Percentiles rank a stretch among this genome's conserved stretches.
phyloP scores from a whole-genome alignment of 352 stramenopile genomes.

The Globisporangium canariense region DNA sequence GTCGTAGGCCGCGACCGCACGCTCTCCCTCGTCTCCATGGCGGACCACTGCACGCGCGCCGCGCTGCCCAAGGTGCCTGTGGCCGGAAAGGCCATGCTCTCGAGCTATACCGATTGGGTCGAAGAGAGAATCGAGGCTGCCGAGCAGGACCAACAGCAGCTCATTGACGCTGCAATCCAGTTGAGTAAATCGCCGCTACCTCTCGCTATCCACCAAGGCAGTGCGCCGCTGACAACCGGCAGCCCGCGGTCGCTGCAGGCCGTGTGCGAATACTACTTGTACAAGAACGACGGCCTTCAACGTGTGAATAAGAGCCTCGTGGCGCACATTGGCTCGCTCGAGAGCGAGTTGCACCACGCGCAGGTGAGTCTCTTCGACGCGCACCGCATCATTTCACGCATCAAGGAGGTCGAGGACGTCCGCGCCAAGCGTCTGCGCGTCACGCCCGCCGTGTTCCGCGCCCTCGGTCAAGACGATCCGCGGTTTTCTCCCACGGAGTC shows the following conservation, averaged over 20 bases:
- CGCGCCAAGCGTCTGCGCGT: constrained; percentile 1
- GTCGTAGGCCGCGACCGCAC: constrained; percentile 1
- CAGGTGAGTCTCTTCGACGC: constrained; percentile 10
- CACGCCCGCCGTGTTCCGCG: background rate
- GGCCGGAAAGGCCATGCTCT: constrained; percentile 11
- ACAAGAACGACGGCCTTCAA: constrained; percentile 11
- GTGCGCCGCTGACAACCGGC: background rate
- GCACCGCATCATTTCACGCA: constrained; percentile 10
- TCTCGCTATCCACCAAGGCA: background rate
- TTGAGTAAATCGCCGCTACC: background rate
- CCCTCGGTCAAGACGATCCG: constrained; percentile 5
- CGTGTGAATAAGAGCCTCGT: constrained; percentile 15
- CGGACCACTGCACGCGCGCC: constrained; percentile 1
- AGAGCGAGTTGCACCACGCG: constrained; percentile 5
- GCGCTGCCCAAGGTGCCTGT: constrained; percentile 9
- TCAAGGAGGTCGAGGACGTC: constrained; percentile 13
- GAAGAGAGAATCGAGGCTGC: background rate
- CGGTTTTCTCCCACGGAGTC: too few relatives aligned
- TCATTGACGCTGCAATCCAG: background rate
- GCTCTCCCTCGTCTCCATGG: background rate
- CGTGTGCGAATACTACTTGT: constrained; percentile 12
- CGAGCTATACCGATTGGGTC: constrained; percentile 18
- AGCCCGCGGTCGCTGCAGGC: background rate
- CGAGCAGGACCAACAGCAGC: background rate
- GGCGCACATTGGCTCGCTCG: constrained; percentile 15